Evolutionary conservation across 2,329 filamentous ascomycete genomes (phyloP), one percentile per base, ranked within the genome.

Genomic region (Cercospora janseana): DNA sequence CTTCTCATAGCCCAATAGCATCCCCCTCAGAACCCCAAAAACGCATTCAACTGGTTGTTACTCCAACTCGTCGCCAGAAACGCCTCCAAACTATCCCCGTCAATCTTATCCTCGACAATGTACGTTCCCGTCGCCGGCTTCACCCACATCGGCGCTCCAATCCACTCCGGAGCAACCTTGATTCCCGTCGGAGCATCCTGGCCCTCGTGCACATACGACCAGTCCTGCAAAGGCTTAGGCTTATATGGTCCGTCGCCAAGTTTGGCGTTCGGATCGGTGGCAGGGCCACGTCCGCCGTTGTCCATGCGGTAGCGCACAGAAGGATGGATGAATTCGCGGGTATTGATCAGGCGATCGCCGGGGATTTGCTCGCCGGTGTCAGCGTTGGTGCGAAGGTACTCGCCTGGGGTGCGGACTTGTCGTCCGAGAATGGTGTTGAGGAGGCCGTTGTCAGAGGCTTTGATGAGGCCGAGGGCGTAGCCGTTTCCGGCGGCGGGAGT

Each of bases 311-410:
- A 66, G 18, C 74, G 69, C 10, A 71, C 74, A 15, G 67, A 71
- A n/a, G 74, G 68, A 57, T 77, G 74, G 29, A 77, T 70, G 58
- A 75, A 75, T 60, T 77, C 74, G 56, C 72, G 68, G 15, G 74
- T 76, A 23, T 74, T 65, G 41, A 63, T 62, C 35, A 77, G 66
- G 8, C 27, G 41, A 2, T 67, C 68, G 1, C 67, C 61, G 20
- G 65, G 57, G 6, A 70, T 73, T 27, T 63, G 32, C 31, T 65
- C 63, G 24, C 70, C 67, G 3, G 67, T 69, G 18, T 61, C 51
- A 7, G 73, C 72, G 48, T 75, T 68, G 1, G 69, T 64, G 24
- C 65, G 66, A 28, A 66, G 66, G 58, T 76, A 76, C 27, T 64
- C 61, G 31, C 75, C 75, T 4, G 75, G 75, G 3, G 69, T 74